A percentile compares a stretch with the other conserved stretches of the same genome.
phyloP scores from a whole-genome alignment of 257 asterid species.

The Gentiana macrophylla region DNA sequence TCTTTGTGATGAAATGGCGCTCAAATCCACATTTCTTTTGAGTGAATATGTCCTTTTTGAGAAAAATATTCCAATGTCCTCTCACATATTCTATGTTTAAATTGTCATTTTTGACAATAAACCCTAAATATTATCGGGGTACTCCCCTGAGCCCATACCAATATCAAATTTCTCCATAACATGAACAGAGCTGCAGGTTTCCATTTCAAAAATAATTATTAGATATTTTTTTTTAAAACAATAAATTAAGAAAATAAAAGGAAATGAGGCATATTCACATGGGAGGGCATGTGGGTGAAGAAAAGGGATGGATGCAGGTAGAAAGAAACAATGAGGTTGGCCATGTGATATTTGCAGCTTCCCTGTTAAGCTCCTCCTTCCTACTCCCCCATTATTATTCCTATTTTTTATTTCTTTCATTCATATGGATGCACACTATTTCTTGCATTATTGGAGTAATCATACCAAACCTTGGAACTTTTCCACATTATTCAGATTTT shows the following conservation, averaged over 20 bases:
- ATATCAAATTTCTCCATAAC: neutral
- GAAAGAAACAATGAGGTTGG: conserved; percentile 17
- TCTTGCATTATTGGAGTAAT: too few species aligned
- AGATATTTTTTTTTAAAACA: neutral
- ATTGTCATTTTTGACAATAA: too few species aligned
- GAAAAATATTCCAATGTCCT: too few species aligned
- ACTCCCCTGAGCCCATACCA: too few species aligned
- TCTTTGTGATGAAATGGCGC: too few species aligned
- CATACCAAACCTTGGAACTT: too few species aligned
- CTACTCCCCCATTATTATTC: neutral
- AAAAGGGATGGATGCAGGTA: neutral
- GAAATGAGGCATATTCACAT: conserved; percentile 28
- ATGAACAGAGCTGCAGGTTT: neutral
- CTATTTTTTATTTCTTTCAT: conserved; percentile 10
- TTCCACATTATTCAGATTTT: too few species aligned
- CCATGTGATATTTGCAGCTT: conserved; percentile 46
- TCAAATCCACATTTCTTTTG: too few species aligned
- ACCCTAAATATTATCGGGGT: too few species aligned
- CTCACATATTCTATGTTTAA: too few species aligned
- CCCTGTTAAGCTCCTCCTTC: conserved; percentile 7
- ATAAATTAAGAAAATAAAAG: conserved; percentile 10
- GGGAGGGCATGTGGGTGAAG: conserved; percentile 22
- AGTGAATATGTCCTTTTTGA: too few species aligned
- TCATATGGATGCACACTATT: too few species aligned
- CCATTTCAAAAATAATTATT: neutral